A percentile compares a stretch with the other conserved stretches of the same genome.
phyloP scores from a whole-genome alignment of 225 moss, liverwort and hornwort genomes.

The Physcomitrium patens region DNA sequence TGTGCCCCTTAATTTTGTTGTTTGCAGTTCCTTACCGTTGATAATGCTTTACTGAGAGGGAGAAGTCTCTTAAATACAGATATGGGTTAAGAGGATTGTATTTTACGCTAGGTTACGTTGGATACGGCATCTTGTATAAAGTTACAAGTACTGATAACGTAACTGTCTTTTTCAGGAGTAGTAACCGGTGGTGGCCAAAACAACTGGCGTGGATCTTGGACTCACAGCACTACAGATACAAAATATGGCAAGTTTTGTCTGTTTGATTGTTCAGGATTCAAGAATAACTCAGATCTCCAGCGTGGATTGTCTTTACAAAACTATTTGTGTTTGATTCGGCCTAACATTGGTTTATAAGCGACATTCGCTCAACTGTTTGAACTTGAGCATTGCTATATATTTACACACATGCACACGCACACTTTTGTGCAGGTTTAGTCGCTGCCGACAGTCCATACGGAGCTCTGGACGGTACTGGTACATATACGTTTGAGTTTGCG shows the following conservation, averaged over 20 bases:
- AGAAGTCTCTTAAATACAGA: not conserved
- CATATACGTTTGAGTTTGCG: conserved; percentile 86
- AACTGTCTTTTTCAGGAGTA: conserved; percentile 43
- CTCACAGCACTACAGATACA: conserved; percentile 72
- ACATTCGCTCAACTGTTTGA: not conserved
- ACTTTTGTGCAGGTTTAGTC: conserved; percentile 61
- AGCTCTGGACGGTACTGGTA: conserved; percentile 58
- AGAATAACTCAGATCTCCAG: not conserved
- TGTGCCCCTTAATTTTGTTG: conserved; percentile 14
- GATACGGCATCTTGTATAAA: not conserved
- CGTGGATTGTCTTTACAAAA: conserved; percentile 5
- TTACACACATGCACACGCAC: no score
- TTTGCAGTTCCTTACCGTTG: conserved; percentile 9
- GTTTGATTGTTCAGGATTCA: conserved; percentile 11
- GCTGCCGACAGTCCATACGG: conserved; percentile 75
- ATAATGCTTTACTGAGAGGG: conserved; percentile 11
- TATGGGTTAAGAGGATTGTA: not conserved
- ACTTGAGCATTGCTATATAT: conserved; percentile 4
- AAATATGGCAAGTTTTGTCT: conserved; percentile 54
- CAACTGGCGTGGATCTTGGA: conserved; percentile 95
- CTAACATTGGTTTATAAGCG: not conserved
- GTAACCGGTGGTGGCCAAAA: conserved; percentile 67
- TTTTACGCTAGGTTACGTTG: not conserved
- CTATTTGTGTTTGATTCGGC: conserved; percentile 9
- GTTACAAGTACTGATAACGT: conserved; percentile 9